A percentile compares a stretch with the other conserved stretches of the same genome.
Conservation (phyloP, 371 early-diverging fungal species). For the Dentiscutata heterogama region DNA sequence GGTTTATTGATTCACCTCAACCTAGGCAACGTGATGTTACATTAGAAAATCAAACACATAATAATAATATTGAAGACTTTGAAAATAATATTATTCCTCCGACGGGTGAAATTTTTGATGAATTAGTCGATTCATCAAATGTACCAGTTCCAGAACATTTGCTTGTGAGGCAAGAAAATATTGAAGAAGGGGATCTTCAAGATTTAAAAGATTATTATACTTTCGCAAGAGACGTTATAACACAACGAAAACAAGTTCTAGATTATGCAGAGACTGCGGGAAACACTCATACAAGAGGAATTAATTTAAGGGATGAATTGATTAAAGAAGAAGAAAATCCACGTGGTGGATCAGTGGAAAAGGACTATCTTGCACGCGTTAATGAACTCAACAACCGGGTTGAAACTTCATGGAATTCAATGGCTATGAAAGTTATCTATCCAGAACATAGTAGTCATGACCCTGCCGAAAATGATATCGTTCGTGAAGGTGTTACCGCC, state of each 20-base stretch:
- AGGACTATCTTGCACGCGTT: slow-evolving; percentile 42
- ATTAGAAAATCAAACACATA: slow-evolving; percentile 51
- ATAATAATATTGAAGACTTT: slow-evolving; percentile 55
- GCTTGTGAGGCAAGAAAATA: slow-evolving; percentile 53
- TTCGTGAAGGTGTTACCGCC: slow-evolving; percentile 49
- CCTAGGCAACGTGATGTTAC: slow-evolving; percentile 53
- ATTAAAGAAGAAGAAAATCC: slow-evolving; percentile 35
- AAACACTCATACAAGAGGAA: neutral
- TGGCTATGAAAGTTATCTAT: slow-evolving; percentile 20
- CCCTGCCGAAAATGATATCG: slow-evolving; percentile 42
- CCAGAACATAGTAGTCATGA: slow-evolving; percentile 18
- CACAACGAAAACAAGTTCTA: slow-evolving; percentile 58
- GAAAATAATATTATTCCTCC: slow-evolving; percentile 58
- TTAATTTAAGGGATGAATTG: slow-evolving; percentile 28
- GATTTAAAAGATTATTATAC: slow-evolving; percentile 53
- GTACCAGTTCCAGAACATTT: slow-evolving; percentile 57
- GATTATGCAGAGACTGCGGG: slow-evolving; percentile 18
- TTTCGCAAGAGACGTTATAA: slow-evolving; percentile 59
- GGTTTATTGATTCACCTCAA: slow-evolving; percentile 19
- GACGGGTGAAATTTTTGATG: slow-evolving; percentile 58
- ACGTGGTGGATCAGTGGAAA: slow-evolving; percentile 37
- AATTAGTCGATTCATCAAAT: slow-evolving; percentile 54
- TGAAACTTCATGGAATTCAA: slow-evolving; percentile 3
- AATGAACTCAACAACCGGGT: slow-evolving; percentile 10
- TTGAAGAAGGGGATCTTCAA: slow-evolving; percentile 56